Base-by-base conservation (phyloP, 2,329 filamentous ascomycete species). In the Juglanconis oblonga region DNA sequence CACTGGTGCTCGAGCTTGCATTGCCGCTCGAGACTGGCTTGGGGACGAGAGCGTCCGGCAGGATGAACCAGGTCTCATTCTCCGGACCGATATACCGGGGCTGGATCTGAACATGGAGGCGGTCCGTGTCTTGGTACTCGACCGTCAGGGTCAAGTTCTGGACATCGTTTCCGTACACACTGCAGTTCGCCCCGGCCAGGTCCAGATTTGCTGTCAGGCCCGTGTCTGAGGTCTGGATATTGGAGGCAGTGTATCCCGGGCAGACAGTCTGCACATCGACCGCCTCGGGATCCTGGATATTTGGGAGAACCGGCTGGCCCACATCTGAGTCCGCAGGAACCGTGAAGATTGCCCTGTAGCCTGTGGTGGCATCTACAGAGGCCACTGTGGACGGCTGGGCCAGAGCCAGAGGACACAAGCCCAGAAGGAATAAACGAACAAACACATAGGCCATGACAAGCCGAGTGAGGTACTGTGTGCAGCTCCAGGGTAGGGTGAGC, bases 91-190 rank as follows among this genome's bases (percentile, higher is more conserved):
- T 73, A 67, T 87, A 79, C 6, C 84, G 81, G 1, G 90, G 90
- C 17, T 81, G 77, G 57, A 96, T 91, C 66, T 87, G 85, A 53
- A 95, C 78, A 58, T 88, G 87, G 45, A 95, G 72, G 1, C 90
- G 81, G 66, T 90, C 83, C 14, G 58, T 40, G 9, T 48, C 55
- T 57, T 74, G 68, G 42, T 72, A 72, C 42, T 69, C 68, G n/a
- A 73, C 71, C 2, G 65, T 58, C 29, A 74, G 56, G 44, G 63
- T 68, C 29, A 74, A 62, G 38, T 67, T 65, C n/a, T 86, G 79
- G 38, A 95, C 77, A 68, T 96, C 91, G 3, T 80, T 87, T 0
- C 91, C 90, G 65, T 93, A 94, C 17, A 84, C 81, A 72, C 92
- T 89, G 76, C 91, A 94, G 5, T 86, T 80, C 10, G 77, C 67